Evolutionary conservation across 2,329 filamentous ascomycete genomes (phyloP), one percentile per base, ranked within the genome.

Genomic region (Acrocalymma vagum): DNA sequence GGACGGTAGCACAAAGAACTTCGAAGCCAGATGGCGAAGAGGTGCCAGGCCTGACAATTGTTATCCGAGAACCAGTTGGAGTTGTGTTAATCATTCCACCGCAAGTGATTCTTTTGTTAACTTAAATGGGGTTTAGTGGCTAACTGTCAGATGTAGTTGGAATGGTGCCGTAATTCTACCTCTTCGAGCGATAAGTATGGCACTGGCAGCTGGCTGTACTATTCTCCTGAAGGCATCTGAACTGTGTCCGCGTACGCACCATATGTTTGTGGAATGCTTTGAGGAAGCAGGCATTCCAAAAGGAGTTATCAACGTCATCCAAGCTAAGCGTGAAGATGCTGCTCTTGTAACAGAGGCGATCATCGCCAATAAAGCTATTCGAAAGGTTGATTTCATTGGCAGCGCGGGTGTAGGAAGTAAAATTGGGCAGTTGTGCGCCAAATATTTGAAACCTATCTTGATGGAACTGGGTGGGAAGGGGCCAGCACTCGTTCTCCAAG

Each of bases 401-500:
- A 87, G 82, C 62, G 88, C 87, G 0, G 70, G 74, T 0, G 81
- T 90, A 0, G 88, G 88, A 5, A 79, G 81, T 24, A 82, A 88
- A 60, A 82, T 95, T 43, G 87, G 82, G 5, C 75, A 78, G 23
- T 76, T 81, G 3, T 86, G 87, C 0, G 90, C 86, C 9, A 81
- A 86, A 60, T 72, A 86, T 53, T 74, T 94, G 21, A 95, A 95
- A 74, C 90, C 88, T 0, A 78, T 87, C 1, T 72, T 94, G 3
- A 78, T 94, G 58, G 90, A 95, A 68, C 75, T 95, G 1, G 90
- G 90, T 4, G 90, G 90, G 24, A 95, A 95, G 67, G 86, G 87
- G 1, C 82, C 84, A 0, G 84, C 87, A 3, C 84, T 95, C 45
- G 83, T 95, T 1, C 83, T 87, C 64, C 84, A 88, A 38, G 90